phyloP scores from a whole-genome alignment of 306 rosid species.

The Mimosa bimucronata region DNA sequence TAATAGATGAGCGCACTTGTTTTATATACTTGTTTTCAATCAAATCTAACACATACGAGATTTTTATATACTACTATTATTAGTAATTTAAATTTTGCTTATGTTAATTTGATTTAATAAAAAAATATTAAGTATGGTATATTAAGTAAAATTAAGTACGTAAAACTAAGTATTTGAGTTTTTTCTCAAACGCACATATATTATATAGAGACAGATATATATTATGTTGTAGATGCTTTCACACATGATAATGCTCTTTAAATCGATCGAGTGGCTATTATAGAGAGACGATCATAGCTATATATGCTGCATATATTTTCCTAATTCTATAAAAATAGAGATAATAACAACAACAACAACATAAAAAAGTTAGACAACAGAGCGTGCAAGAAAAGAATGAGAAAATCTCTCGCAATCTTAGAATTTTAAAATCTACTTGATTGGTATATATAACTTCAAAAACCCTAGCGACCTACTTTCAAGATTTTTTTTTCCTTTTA shows the following conservation, averaged over 20 bases:
- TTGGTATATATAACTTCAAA: not conserved
- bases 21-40: no score
- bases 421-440: not conserved
- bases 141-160: no score
- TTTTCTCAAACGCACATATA: no score
- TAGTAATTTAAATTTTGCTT: no score
- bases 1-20: no score
- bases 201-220: slow-evolving; percentile 9
- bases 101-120: no score
- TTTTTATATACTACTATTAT: no score
- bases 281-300: slow-evolving; percentile 45
- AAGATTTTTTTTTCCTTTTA: not conserved
- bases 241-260: slow-evolving; percentile 61
- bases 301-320: not conserved
- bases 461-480: not conserved
- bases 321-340: not conserved
- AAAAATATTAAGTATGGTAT: no score
- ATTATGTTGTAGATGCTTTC: slow-evolving; percentile 44
- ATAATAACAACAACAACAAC: not conserved
- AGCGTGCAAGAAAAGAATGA: not conserved
- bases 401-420: not conserved
- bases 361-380: not conserved
- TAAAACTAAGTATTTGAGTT: not conserved
- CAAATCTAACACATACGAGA: no score
- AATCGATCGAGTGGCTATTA: slow-evolving; percentile 62